Conservation (phyloP, 192 early-diverging fungal species). For the Rhizophagus sp. region DNA sequence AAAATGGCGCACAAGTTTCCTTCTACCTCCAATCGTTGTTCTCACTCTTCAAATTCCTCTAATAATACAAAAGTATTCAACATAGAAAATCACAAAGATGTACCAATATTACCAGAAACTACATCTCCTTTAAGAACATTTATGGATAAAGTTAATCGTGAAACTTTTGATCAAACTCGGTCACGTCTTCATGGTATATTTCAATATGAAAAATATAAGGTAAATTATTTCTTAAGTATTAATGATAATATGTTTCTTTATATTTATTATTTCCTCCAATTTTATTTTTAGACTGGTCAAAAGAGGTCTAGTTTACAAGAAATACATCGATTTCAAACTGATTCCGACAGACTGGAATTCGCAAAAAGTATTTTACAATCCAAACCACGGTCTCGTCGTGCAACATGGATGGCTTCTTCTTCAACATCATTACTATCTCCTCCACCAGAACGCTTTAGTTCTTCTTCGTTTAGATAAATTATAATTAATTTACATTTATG, state of each 20-base stretch:
- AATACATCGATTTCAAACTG: background rate
- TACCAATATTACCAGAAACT: no score
- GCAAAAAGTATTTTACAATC: slow-evolving; percentile 28
- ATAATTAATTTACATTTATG: no score
- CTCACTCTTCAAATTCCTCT: background rate
- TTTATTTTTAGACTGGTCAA: slow-evolving; percentile 9
- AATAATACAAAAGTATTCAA: background rate
- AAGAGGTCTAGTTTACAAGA: slow-evolving; percentile 22
- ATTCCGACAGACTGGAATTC: slow-evolving; percentile 21
- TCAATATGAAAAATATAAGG: slow-evolving; percentile 31
- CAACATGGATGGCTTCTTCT: slow-evolving; percentile 9
- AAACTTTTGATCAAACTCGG: slow-evolving; percentile 31
- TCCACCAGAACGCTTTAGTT: background rate
- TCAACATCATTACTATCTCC: background rate
- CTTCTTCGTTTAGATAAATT: no score
- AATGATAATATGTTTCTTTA: background rate
- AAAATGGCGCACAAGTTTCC: background rate
- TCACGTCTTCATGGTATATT: slow-evolving; percentile 24
- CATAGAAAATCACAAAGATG: background rate
- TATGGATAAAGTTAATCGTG: slow-evolving; percentile 5
- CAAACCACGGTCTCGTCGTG: background rate
- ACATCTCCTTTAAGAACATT: background rate
- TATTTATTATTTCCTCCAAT: background rate
- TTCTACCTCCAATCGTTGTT: background rate
- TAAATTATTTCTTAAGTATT: background rate